phyloP scores from a whole-genome alignment of 176 grass and related monocot species.

The Juncus inflexus region DNA sequence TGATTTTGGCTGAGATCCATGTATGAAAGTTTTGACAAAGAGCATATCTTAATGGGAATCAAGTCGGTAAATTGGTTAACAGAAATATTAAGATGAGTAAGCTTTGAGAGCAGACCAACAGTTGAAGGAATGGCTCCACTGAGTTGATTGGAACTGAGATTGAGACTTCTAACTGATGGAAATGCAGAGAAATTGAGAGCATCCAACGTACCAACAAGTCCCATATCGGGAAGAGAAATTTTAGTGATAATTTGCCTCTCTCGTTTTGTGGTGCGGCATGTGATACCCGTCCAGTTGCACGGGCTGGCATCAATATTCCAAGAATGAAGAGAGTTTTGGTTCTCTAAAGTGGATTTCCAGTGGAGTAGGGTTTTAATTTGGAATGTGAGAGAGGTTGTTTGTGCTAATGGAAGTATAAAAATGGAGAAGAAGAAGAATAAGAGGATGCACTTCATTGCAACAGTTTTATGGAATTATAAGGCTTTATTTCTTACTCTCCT shows the following conservation, averaged over 20 bases:
- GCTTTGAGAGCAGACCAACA: not conserved
- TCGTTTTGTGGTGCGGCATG: not conserved
- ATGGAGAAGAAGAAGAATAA: not conserved
- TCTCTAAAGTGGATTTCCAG: conserved; percentile 13
- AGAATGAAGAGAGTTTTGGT: not conserved
- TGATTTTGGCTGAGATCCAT: conserved; percentile 7
- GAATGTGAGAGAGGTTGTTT: too few species aligned
- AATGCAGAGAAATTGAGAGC: not conserved
- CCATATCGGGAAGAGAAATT: not conserved
- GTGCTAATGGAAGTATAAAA: too few species aligned
- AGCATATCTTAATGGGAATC: not conserved
- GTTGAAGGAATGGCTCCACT: conserved; percentile 7
- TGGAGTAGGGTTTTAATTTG: not conserved
- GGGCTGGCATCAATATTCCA: conserved; percentile 8
- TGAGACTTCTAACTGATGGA: conserved; percentile 10
- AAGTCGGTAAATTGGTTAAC: conserved; percentile 1
- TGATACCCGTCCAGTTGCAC: conserved; percentile 11
- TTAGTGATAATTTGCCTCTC: not conserved
- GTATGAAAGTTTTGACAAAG: not conserved
- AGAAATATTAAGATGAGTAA: conserved; percentile 1
- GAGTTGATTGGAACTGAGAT: conserved; percentile 16
- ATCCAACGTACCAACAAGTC: not conserved
- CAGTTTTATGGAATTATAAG: too few species aligned
- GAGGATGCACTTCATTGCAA: not conserved
- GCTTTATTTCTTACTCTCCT: too few species aligned